Percentiles rank a stretch among this genome's conserved stretches.
Evolutionary conservation across 2,329 filamentous ascomycete genomes (phyloP).

Genomic region (Xylaria sp.): DNA sequence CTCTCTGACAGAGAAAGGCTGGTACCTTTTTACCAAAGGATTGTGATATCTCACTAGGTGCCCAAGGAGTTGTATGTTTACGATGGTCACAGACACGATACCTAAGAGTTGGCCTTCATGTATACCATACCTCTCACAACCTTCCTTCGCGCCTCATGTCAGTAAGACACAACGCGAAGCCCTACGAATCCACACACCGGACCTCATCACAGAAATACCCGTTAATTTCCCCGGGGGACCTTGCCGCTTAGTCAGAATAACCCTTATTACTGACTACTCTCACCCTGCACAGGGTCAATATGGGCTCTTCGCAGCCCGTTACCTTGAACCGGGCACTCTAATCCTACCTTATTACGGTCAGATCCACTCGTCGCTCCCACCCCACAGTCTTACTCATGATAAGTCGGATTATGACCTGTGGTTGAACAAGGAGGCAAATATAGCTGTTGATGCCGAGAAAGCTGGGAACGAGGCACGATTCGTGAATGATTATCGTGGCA

Average conservation of each 20-base stretch:
- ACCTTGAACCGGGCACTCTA: conserved; percentile 65
- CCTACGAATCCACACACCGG: conserved; percentile 51
- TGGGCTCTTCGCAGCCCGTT: conserved; percentile 68
- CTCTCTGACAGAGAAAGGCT: neutral
- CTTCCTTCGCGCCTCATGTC: conserved; percentile 61
- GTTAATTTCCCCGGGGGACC: conserved; percentile 56
- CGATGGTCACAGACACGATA: conserved; percentile 46
- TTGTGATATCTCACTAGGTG: neutral
- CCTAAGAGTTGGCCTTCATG: conserved; percentile 69
- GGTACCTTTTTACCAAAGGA: neutral
- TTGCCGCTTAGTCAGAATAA: conserved; percentile 64
- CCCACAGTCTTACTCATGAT: conserved; percentile 51
- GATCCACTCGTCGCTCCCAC: conserved; percentile 59
- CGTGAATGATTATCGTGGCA: conserved; percentile 73
- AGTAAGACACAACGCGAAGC: conserved; percentile 54
- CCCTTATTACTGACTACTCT: conserved; percentile 58
- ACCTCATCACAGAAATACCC: conserved; percentile 50
- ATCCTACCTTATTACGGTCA: conserved; percentile 72
- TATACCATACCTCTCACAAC: conserved; percentile 64
- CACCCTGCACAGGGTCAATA: conserved; percentile 70
- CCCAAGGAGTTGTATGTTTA: neutral
- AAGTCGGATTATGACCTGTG: conserved; percentile 72
- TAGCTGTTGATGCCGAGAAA: conserved; percentile 69
- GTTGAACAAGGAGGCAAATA: conserved; percentile 65
- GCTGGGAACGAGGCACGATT: conserved; percentile 73